phyloP scores from a whole-genome alignment of 495 filamentous ascomycete genomes.

The Chaetomium tenue region DNA sequence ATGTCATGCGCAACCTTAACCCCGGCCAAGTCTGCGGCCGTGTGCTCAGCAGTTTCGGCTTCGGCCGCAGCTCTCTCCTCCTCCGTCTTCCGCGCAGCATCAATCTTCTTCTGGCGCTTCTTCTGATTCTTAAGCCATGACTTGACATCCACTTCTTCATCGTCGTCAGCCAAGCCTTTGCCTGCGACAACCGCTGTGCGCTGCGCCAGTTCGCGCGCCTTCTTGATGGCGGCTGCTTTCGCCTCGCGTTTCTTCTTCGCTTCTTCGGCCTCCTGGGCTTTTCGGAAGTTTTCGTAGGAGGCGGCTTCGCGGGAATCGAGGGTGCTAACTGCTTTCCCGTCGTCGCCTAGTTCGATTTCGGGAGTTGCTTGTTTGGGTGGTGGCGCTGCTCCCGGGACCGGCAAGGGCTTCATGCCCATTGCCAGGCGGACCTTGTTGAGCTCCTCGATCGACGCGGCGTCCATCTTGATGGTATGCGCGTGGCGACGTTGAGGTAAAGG shows the following conservation, averaged over 20 bases:
- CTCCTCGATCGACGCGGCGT: conserved; percentile 85
- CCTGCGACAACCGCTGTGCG: conserved; percentile 73
- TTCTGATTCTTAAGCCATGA: conserved; percentile 83
- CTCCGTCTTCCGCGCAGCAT: conserved; percentile 68
- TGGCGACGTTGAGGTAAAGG: background rate
- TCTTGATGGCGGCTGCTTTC: conserved; percentile 76
- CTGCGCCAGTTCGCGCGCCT: conserved; percentile 78
- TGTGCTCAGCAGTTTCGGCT: conserved; percentile 60
- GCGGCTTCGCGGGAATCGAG: conserved; percentile 76
- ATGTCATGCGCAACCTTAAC: conserved; percentile 88
- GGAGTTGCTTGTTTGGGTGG: conserved; percentile 35
- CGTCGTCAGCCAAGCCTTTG: conserved; percentile 71
- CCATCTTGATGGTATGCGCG: conserved; percentile 54
- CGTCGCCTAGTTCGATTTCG: conserved; percentile 50
- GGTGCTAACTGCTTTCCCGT: conserved; percentile 71
- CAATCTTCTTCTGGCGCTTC: conserved; percentile 87
- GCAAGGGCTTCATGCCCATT: conserved; percentile 86
- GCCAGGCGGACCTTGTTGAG: conserved; percentile 89
- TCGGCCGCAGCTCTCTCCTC: conserved; percentile 63
- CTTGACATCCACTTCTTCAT: conserved; percentile 70
- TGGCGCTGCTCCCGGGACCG: conserved; percentile 63
- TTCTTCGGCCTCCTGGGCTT: conserved; percentile 52
- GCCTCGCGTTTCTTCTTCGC: conserved; percentile 76
- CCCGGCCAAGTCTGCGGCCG: conserved; percentile 77
- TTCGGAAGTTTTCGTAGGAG: conserved; percentile 63